Evolutionary conservation across 148 eudicot species (phyloP).

Genomic region (Vaccinium corymbosum): DNA sequence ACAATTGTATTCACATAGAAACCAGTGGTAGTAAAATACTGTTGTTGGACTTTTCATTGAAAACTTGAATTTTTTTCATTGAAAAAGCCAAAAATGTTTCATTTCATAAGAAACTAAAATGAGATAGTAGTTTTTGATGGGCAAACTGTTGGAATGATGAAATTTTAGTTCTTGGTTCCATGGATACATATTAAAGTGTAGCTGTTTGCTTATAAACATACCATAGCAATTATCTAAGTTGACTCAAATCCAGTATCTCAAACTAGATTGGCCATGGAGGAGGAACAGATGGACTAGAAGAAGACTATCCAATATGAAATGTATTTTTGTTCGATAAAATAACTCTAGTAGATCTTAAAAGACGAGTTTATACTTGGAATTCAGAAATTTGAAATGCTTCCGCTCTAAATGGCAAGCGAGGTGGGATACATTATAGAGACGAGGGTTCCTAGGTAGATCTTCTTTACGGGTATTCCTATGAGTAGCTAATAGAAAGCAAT

Average conservation of each 20-base stretch:
- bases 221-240: neutral
- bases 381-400: neutral
- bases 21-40: neutral
- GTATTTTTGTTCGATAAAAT: neutral
- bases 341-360: neutral
- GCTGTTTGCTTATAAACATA: neutral
- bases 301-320: neutral
- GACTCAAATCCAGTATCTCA: neutral
- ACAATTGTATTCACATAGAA: neutral
- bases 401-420: conserved; percentile 6
- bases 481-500: conserved; percentile 9
- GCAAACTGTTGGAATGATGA: neutral
- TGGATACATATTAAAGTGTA: neutral
- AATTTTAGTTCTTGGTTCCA: neutral
- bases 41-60: neutral
- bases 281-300: neutral
- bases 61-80: neutral
- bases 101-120: neutral
- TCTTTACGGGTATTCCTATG: neutral
- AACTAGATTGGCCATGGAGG: neutral
- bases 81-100: neutral
- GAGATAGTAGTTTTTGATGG: neutral
- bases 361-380: neutral
- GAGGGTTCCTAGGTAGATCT: conserved; percentile 1
- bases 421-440: neutral